Base-by-base conservation (phyloP, 108 stramenopile species). In the Aurantiochytrium sp. region DNA sequence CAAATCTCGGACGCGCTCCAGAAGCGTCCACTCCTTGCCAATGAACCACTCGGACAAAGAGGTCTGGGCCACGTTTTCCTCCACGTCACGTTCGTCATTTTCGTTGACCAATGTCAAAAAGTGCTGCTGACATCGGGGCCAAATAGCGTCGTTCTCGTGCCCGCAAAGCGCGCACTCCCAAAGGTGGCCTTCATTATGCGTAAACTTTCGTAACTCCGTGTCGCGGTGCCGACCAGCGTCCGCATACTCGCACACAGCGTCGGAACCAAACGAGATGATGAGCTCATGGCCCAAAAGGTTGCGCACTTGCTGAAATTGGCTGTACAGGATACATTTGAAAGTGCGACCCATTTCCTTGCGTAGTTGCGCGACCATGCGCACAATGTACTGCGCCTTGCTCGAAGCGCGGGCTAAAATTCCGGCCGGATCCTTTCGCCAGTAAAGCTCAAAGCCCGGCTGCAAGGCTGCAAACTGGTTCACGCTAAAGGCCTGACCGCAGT, bases 361-460 rank as follows among this genome's bases (percentile, higher is more conserved):
- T 16, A 83, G 76, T 12, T 23, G 44, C 6, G 76, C 45, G 18
- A 83, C 51, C 51, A 6, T 47, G 6, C 49, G n/a, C n/a, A 53
- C 51, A 83, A 83, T 83, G 76, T 83, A 83, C 23, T 83, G 76
- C 45, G 76, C 76, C 51, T 83, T 83, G 51, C 76, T 83, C 28
- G 76, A 83, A 8, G 76, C 76, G 45, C 49, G n/a, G 8, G 45
- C 76, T 28, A 53, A 23, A 23, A 53, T 83, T 1, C 51, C 28
- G 8, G 45, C 76, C 49, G 51, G 6, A 2, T 83, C 76, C 16
- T 83, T 53, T 12, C 45, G 49, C 76, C 76, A 83, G 49, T 83
- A 53, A 16, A 83, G 76, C 45, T 47, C 45, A 53, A 83, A 83
- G 25, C 76, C 76, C n/a, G 76, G 76, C 76, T 83, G 76, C 76